Base-by-base conservation (phyloP, 805 yeast genomes). In the Suhomyces xylopsoci region DNA sequence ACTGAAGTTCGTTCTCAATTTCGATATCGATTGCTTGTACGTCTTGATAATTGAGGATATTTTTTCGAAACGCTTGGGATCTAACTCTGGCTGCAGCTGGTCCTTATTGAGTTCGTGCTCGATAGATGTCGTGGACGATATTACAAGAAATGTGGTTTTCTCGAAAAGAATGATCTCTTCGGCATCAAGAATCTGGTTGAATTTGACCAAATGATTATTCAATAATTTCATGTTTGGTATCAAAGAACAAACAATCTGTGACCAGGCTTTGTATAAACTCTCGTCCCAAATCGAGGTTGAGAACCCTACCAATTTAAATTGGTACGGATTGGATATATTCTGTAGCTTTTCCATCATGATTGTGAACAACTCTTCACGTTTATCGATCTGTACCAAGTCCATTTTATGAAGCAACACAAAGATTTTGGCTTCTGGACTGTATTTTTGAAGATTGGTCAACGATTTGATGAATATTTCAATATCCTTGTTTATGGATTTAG, bases 211-310 rank as follows among this genome's bases (percentile, higher is more conserved):
- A 64, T 89, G 87, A 53, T 81, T 81, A 67, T 93, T 93, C 63
- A 90, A 88, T 14, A 84, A 71, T 38, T 82, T 79, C 81, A 93
- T 92, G 63, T 94, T 93, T 12, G 99, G 97, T 52, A 94, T 93
- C 59, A 94, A 77, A 1, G 97, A 88, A 64, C 98, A 92, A 34
- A 94, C 97, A 54, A 94, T 93, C 48, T 85, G 88, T 2, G 97
- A 89, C 99, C 99, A 94, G 1, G 99, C 99, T 67, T 88, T 92
- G 68, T 93, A 94, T 53, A 93, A 75, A 63, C 93, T 84, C 68
- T 93, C 98, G 71, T 93, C 97, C 98, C 98, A 93, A 52, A 93
- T 93, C 1, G 97, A 89, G 0, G 98, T 94, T 5, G 97, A 93
- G 65, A 91, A 93, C 2, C 97, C 97, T 14, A 82, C 81, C 45